A percentile compares a stretch with the other conserved stretches of the same genome.
Evolutionary conservation across 495 filamentous ascomycete species (phyloP).

Genomic region (Halenospora varia): DNA sequence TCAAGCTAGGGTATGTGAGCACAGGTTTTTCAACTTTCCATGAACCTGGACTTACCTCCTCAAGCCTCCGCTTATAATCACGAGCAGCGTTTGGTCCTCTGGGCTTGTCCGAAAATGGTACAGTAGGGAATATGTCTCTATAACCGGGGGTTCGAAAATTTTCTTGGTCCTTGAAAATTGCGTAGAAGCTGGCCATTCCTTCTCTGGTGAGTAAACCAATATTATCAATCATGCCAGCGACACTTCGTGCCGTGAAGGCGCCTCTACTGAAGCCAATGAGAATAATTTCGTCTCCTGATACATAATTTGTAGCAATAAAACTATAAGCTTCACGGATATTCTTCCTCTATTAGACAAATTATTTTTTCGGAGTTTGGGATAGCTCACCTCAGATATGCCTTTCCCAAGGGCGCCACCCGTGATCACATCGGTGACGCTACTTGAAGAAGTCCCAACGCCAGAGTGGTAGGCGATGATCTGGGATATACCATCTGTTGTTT

Average conservation of each 20-base stretch:
- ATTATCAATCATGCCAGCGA: slow-evolving; percentile 34
- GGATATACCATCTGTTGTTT: slow-evolving; percentile 31
- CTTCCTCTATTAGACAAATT: slow-evolving; percentile 11
- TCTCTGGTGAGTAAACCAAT: slow-evolving; percentile 61
- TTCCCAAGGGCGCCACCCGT: slow-evolving; percentile 20
- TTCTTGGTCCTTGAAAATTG: slow-evolving; percentile 61
- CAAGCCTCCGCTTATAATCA: slow-evolving; percentile 22
- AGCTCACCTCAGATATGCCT: slow-evolving; percentile 30
- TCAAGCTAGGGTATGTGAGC: slow-evolving; percentile 6
- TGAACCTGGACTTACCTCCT: slow-evolving; percentile 8
- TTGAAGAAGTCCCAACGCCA: slow-evolving; percentile 38
- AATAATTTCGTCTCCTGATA: slow-evolving; percentile 66
- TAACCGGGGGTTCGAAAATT: slow-evolving; percentile 35
- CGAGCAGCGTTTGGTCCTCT: slow-evolving; percentile 5
- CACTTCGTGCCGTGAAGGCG: slow-evolving; percentile 65
- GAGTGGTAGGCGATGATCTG: slow-evolving; percentile 49
- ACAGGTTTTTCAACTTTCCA: background rate
- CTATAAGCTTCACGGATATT: slow-evolving; percentile 65
- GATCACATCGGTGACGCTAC: slow-evolving; percentile 11
- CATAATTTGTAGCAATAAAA: slow-evolving; percentile 65
- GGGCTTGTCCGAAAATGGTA: slow-evolving; percentile 21
- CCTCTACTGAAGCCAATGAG: slow-evolving; percentile 71
- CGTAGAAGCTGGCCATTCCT: slow-evolving; percentile 59
- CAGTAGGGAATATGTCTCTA: slow-evolving; percentile 20
- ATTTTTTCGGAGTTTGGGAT: slow-evolving; percentile 29